Base-by-base conservation (phyloP, 2,329 filamentous ascomycete genomes). In the Colletotrichum eremochloae region DNA sequence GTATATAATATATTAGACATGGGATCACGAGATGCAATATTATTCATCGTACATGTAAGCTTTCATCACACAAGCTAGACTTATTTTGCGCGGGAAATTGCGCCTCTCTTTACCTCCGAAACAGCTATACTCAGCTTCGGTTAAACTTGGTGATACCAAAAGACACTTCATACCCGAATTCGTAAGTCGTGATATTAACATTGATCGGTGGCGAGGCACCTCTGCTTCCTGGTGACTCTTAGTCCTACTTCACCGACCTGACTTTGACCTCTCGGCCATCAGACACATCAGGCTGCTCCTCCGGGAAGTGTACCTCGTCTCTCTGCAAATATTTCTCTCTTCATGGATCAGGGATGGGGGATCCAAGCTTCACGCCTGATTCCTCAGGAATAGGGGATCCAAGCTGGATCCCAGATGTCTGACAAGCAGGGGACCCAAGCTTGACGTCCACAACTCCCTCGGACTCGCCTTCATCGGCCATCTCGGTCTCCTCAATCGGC, bases 121-220 rank as follows among this genome's bases (percentile, higher is more conserved):
- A 6, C 20, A 8, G 6, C 12, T 24, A 38, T 38, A 4, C 33
- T 15, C 11, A 24, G 6, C 38, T 8, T 53, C 5, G 29, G 5
- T 40, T 24, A 11, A 24, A 14, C 18, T 20, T n/a, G 38, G 33
- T 38, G 33, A 12, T 38, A 2, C 20, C 2, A 11, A 38, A 5
- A 38, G 12, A 33, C 14, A 24, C 55, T 24, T 36, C 36, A 20
- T 33, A 3, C 5, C 68, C 20, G 58, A 40, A 63, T 53, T 71
- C 68, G 31, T 71, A 24, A 71, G 65, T 71, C 57, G 58, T 71
- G 11, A 14, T 53, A 15, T 31, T 50, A 18, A 9, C 15, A 31
- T 33, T 44, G 33, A 20, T n/a, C 2, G 12, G 20, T 15, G 46
- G 11, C 7, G 5, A 5, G 18, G 24, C 31, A 15, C 8, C 33